Conservation (phyloP, 2,329 filamentous ascomycete species). For the Fonsecaea pugnacius region DNA sequence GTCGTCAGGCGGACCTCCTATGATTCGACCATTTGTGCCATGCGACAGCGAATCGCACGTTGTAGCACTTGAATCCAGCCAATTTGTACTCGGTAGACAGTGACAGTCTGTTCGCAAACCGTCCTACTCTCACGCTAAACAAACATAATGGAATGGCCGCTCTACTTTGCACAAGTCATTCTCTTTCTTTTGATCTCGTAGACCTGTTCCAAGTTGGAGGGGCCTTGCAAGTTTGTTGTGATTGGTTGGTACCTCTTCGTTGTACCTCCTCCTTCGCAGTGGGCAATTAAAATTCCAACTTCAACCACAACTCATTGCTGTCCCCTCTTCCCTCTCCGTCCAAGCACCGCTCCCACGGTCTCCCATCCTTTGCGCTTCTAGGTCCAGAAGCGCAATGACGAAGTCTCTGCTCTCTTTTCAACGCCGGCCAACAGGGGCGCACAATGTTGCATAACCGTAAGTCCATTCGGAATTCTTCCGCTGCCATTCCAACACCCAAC, state of each 20-base stretch:
- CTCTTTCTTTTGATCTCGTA: background rate
- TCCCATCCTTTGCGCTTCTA: constrained; percentile 8
- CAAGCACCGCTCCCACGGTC: background rate
- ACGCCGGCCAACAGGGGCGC: constrained; percentile 31
- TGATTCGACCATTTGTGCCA: constrained; percentile 24
- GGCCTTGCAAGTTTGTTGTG: background rate
- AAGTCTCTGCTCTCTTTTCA: constrained; percentile 21
- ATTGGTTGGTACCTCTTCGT: constrained; percentile 8
- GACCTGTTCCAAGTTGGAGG: constrained; percentile 2
- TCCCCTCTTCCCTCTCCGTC: background rate
- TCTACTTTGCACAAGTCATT: background rate
- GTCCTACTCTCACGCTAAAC: constrained; percentile 10
- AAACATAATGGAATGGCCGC: background rate
- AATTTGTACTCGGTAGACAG: constrained; percentile 2
- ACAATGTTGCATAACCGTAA: constrained; percentile 37
- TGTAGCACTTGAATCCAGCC: constrained; percentile 21
- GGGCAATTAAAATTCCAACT: constrained; percentile 19
- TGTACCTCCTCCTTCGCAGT: constrained; percentile 1
- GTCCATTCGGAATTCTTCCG: constrained; percentile 31
- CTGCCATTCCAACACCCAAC: constrained; percentile 7
- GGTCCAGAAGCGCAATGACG: constrained; percentile 28
- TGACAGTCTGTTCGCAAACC: constrained; percentile 3
- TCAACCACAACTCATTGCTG: background rate
- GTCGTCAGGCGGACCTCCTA: background rate
- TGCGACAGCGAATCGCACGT: constrained; percentile 24